Evolutionary conservation across 2,329 filamentous ascomycete genomes (phyloP).

Genomic region (Pyrenophora teres): DNA sequence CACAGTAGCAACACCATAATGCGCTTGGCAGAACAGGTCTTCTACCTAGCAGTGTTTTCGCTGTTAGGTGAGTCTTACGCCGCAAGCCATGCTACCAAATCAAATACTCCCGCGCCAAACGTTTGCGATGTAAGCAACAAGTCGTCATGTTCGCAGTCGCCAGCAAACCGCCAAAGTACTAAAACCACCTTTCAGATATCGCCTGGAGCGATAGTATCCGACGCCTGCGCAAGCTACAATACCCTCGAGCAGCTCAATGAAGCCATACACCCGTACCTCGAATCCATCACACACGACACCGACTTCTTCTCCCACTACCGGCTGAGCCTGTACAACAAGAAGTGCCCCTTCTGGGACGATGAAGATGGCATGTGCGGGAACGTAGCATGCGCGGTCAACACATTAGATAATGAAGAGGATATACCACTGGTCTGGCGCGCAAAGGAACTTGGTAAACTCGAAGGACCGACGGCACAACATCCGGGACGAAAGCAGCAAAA

Average conservation of each 20-base stretch:
- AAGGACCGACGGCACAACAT: slow-evolving; percentile 89
- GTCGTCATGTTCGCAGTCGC: slow-evolving; percentile 24
- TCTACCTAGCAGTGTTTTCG: slow-evolving; percentile 67
- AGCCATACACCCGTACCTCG: slow-evolving; percentile 74
- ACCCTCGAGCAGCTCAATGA: slow-evolving; percentile 85
- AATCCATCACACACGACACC: slow-evolving; percentile 81
- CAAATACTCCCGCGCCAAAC: slow-evolving; percentile 49
- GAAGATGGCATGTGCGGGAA: slow-evolving; percentile 94
- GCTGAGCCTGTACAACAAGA: slow-evolving; percentile 90
- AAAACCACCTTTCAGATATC: slow-evolving; percentile 69
- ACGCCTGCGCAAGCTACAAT: slow-evolving; percentile 92
- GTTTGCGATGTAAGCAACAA: slow-evolving; percentile 61
- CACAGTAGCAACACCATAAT: slow-evolving; percentile 43
- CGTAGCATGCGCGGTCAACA: slow-evolving; percentile 93
- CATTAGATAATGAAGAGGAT: slow-evolving; percentile 91
- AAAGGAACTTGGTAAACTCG: slow-evolving; percentile 86
- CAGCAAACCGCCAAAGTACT: slow-evolving; percentile 33
- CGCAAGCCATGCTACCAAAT: slow-evolving; percentile 39
- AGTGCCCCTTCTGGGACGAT: slow-evolving; percentile 95
- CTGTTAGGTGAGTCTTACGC: slow-evolving; percentile 59
- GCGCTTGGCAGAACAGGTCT: slow-evolving; percentile 59
- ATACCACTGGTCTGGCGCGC: slow-evolving; percentile 91
- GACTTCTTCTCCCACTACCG: slow-evolving; percentile 99
- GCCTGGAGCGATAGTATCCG: slow-evolving; percentile 84
- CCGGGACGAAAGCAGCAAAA: slow-evolving; percentile 75